These are phyloP conservation scores for Boletus patriciae DNA, from an alignment of 768 basidiomycete species.

Conservation along the genomic window DNA sequence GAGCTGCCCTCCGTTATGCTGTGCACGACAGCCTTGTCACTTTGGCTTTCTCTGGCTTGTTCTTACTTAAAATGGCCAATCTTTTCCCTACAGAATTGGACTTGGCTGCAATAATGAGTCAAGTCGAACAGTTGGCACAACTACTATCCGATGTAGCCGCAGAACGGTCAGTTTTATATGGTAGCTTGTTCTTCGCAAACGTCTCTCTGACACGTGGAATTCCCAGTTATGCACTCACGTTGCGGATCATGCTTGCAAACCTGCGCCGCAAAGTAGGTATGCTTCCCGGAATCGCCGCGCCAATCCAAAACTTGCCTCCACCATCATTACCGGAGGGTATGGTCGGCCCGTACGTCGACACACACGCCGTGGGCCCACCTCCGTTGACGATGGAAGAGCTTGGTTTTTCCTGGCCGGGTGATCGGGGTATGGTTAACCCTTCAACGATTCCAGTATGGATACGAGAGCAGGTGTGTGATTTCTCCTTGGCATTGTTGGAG, in stretches of 20 bases:
- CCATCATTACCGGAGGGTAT: conserved; percentile 59
- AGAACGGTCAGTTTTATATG: conserved; percentile 57
- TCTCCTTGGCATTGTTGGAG: not conserved
- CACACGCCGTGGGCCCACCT: conserved; percentile 48
- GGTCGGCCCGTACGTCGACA: conserved; percentile 53
- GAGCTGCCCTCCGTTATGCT: conserved; percentile 87
- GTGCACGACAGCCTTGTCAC: conserved; percentile 93
- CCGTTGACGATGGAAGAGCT: conserved; percentile 86
- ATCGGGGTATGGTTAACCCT: conserved; percentile 69
- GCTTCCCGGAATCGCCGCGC: conserved; percentile 46
- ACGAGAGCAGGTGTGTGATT: conserved; percentile 73
- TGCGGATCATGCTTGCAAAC: conserved; percentile 92
- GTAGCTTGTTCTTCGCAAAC: not conserved
- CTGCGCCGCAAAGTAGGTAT: conserved; percentile 85
- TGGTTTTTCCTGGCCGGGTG: conserved; percentile 70
- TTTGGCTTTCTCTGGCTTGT: conserved; percentile 87
- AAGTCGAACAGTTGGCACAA: conserved; percentile 90
- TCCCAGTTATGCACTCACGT: conserved; percentile 80
- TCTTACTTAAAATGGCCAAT: conserved; percentile 92
- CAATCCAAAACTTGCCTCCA: conserved; percentile 52
- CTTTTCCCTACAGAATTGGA: conserved; percentile 87
- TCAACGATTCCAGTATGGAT: conserved; percentile 87
- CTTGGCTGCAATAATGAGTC: conserved; percentile 67
- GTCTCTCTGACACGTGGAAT: conserved; percentile 11
- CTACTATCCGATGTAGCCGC: conserved; percentile 91